A percentile compares a stretch with the other conserved stretches of the same genome.
Conservation (phyloP, 2,329 filamentous ascomycete species). For the Colletotrichum lentis region DNA sequence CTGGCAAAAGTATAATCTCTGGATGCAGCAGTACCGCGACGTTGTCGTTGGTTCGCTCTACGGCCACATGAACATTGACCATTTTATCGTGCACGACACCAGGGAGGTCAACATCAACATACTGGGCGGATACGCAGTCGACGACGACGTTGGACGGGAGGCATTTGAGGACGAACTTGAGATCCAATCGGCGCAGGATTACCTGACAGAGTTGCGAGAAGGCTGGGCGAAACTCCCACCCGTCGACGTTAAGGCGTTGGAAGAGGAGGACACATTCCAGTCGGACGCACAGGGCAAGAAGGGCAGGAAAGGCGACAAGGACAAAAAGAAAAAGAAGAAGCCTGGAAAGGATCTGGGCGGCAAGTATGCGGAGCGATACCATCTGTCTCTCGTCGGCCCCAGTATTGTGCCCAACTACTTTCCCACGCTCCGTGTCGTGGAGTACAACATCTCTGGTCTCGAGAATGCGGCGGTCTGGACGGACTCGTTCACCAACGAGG, state of each 20-base stretch:
- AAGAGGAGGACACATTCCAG: constrained; percentile 38
- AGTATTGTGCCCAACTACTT: constrained; percentile 95
- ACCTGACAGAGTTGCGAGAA: constrained; percentile 78
- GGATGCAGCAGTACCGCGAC: constrained; percentile 89
- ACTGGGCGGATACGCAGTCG: constrained; percentile 44
- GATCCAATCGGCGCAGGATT: constrained; percentile 75
- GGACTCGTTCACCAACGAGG: constrained; percentile 42
- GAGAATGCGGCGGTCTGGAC: constrained; percentile 63
- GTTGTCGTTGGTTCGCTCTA: constrained; percentile 82
- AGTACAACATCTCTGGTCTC: constrained; percentile 89
- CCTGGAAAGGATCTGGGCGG: constrained; percentile 72
- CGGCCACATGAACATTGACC: constrained; percentile 98
- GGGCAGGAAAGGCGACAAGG: constrained; percentile 51
- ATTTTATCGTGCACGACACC: constrained; percentile 92
- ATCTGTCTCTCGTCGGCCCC: constrained; percentile 80
- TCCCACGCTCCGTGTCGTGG: constrained; percentile 86
- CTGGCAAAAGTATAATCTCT: constrained; percentile 96
- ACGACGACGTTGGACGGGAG: constrained; percentile 45
- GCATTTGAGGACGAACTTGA: constrained; percentile 64
- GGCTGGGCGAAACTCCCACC: constrained; percentile 80
- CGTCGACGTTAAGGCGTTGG: constrained; percentile 45
- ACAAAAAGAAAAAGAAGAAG: constrained; percentile 61
- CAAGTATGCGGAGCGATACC: constrained; percentile 83
- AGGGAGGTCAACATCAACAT: constrained; percentile 73
- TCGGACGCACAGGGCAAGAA: constrained; percentile 46